Evolutionary conservation across 257 asterid species (phyloP), one percentile per base, ranked within the genome.

Genomic region (Eustoma russellianum): DNA sequence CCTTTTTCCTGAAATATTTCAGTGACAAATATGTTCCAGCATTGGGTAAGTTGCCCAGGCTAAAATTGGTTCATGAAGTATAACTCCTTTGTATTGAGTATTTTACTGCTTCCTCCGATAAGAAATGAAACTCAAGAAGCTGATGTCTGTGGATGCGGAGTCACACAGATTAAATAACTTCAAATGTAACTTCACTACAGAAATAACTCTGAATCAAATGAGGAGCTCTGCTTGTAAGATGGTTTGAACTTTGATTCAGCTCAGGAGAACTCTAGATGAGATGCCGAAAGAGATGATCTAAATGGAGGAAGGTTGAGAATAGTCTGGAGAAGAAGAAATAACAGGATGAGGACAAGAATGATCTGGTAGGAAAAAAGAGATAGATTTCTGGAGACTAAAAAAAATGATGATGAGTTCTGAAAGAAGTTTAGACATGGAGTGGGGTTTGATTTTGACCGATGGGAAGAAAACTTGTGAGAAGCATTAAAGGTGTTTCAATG

Each of bases 61-160:
- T 7, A 38, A 7, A 11, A 38, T 11, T 38, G 12, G 43, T 7
- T 38, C 43, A 38, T 38, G 7, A 10, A 7, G 2, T 38, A 38
- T 38, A 38, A 7, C 43, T 11, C 12, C 5, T 9, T 38, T 38
- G 12, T 38, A 7, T 48, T 70, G 65, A 57, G 51, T 41, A 49
- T 17, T 8, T 59, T 48, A 49, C 52, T 38, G 7, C 33, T 70
- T 57, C 45, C 40, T 50, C 49, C 33, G 34, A 61, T 64, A 77
- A 87, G 95, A 87, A 63, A 86, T 91, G 96, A 91, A 91, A 83
- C 82, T 91, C 48, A 91, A 91, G 78, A 91, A 91, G 79, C 98
- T 91, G 43, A 82, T 87, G 96, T 96, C 98, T 41, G 70, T 91
- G 87, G 98, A 87, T 80, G 87, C 88, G 50, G 98, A 91, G 70